Evolutionary conservation across 495 filamentous ascomycete species (phyloP).

Genomic region (Hypoxylon crocopeplum): DNA sequence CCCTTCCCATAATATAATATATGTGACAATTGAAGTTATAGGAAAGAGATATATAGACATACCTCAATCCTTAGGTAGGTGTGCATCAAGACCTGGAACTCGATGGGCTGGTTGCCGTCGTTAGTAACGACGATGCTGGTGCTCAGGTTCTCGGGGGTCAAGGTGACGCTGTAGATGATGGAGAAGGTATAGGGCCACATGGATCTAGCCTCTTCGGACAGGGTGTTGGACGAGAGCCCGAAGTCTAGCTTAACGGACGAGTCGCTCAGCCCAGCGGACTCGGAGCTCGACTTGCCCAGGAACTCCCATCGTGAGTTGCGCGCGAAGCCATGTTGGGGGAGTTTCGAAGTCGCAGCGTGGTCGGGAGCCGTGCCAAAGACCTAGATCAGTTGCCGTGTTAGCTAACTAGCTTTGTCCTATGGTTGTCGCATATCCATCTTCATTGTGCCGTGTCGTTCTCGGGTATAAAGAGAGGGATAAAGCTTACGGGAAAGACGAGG

Average conservation of each 20-base stretch:
- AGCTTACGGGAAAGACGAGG: slow-evolving; percentile 89
- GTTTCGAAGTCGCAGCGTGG: slow-evolving; percentile 70
- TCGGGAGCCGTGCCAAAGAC: slow-evolving; percentile 86
- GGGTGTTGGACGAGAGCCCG: slow-evolving; percentile 75
- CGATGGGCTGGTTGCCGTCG: slow-evolving; percentile 77
- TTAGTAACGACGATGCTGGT: slow-evolving; percentile 90
- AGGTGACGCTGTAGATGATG: slow-evolving; percentile 89
- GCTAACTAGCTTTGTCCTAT: slow-evolving; percentile 1
- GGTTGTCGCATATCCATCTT: no score
- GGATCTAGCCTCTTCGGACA: slow-evolving; percentile 67
- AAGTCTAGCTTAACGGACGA: slow-evolving; percentile 90
- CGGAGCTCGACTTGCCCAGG: slow-evolving; percentile 72
- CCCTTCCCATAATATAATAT: neutral
- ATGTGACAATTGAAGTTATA: neutral
- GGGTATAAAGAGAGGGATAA: neutral
- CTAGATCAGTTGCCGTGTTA: slow-evolving; percentile 49
- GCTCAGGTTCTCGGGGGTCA: slow-evolving; percentile 74
- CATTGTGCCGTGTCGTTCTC: no score
- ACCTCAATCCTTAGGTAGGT: slow-evolving; percentile 86
- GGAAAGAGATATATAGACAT: slow-evolving; percentile 38
- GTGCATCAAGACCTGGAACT: slow-evolving; percentile 91
- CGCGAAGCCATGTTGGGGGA: slow-evolving; percentile 97
- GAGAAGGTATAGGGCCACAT: slow-evolving; percentile 86
- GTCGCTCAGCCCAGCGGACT: slow-evolving; percentile 59
- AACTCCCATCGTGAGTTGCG: slow-evolving; percentile 82